Conservation (phyloP, 2,329 filamentous ascomycete genomes). For the Penicillium freii region DNA sequence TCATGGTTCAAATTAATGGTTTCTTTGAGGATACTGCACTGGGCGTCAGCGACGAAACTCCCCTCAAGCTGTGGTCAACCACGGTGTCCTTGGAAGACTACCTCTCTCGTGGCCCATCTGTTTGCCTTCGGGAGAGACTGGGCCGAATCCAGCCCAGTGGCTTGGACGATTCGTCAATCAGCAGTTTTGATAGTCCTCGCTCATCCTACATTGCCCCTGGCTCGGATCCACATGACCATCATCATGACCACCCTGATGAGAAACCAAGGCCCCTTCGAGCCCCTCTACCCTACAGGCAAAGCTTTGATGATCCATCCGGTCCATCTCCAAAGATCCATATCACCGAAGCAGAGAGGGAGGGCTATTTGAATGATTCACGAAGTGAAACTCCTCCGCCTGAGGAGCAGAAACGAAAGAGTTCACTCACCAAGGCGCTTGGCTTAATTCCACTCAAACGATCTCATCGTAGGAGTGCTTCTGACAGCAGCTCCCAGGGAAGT, state of each 20-base stretch:
- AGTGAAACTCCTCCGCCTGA: slow-evolving; percentile 18
- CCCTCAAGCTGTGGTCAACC: slow-evolving; percentile 35
- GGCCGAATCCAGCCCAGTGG: slow-evolving; percentile 30
- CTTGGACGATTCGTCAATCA: slow-evolving; percentile 32
- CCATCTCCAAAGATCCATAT: slow-evolving; percentile 32
- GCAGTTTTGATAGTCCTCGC: slow-evolving; percentile 31
- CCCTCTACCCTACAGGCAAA: slow-evolving; percentile 24
- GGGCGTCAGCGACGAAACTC: slow-evolving; percentile 47
- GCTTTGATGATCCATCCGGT: slow-evolving; percentile 19
- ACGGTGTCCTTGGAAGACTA: slow-evolving; percentile 47
- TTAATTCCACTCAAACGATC: slow-evolving; percentile 5
- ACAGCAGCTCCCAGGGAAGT: slow-evolving; percentile 17
- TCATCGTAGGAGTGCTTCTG: slow-evolving; percentile 16
- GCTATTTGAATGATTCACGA: slow-evolving; percentile 17
- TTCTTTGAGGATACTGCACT: slow-evolving; percentile 63
- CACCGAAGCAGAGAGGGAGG: slow-evolving; percentile 25
- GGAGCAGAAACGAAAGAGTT: slow-evolving; percentile 4
- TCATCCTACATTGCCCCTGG: slow-evolving; percentile 21
- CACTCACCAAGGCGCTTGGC: slow-evolving; percentile 14
- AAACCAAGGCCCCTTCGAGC: slow-evolving; percentile 17
- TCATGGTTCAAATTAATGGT: slow-evolving; percentile 58
- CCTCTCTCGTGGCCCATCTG: slow-evolving; percentile 54
- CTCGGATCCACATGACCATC: slow-evolving; percentile 6
- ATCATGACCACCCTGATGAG: background rate
- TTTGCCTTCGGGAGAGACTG: slow-evolving; percentile 55